A percentile compares a stretch with the other conserved stretches of the same genome.
Evolutionary conservation across 768 basidiomycete species (phyloP).

Genomic region (Boletus reticuloceps): DNA sequence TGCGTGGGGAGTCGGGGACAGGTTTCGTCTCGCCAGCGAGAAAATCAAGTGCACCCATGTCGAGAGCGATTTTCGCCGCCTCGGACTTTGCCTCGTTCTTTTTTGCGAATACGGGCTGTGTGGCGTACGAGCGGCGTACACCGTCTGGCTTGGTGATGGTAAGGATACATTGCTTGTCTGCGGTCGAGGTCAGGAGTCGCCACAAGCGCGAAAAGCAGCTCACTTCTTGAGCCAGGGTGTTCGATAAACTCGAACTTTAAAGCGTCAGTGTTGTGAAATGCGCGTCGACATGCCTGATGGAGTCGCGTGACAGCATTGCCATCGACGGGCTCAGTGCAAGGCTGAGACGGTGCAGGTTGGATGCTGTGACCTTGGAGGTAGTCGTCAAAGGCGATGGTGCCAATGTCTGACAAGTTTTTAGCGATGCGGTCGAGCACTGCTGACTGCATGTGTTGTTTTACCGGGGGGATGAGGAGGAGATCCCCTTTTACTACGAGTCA

Average conservation of each 20-base stretch:
- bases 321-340: slow-evolving; percentile 1
- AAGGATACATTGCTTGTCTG: slow-evolving; percentile 60
- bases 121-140: slow-evolving; percentile 49
- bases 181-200: slow-evolving; percentile 1
- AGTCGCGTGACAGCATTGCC: slow-evolving; percentile 34
- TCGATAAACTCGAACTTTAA: slow-evolving; percentile 51
- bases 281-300: slow-evolving; percentile 41
- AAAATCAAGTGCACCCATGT: slow-evolving; percentile 61
- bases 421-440: slow-evolving; percentile 20
- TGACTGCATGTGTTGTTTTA: too few relatives aligned
- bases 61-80: slow-evolving; percentile 52
- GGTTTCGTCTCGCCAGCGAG: slow-evolving; percentile 40
- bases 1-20: slow-evolving; percentile 31
- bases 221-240: slow-evolving; percentile 37
- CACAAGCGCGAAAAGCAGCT: neutral
- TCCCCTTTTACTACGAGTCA: neutral
- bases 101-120: slow-evolving; percentile 41
- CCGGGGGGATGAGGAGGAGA: too few relatives aligned
- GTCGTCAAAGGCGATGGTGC: slow-evolving; percentile 26
- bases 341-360: neutral
- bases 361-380: slow-evolving; percentile 17
- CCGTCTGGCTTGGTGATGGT: slow-evolving; percentile 59
- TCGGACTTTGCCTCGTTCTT: slow-evolving; percentile 54
- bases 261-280: slow-evolving; percentile 39
- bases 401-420: slow-evolving; percentile 25